These are phyloP conservation scores for Talaromyces sp. DNA, from an alignment of 2,329 filamentous ascomycete species.

Conservation along the genomic window DNA sequence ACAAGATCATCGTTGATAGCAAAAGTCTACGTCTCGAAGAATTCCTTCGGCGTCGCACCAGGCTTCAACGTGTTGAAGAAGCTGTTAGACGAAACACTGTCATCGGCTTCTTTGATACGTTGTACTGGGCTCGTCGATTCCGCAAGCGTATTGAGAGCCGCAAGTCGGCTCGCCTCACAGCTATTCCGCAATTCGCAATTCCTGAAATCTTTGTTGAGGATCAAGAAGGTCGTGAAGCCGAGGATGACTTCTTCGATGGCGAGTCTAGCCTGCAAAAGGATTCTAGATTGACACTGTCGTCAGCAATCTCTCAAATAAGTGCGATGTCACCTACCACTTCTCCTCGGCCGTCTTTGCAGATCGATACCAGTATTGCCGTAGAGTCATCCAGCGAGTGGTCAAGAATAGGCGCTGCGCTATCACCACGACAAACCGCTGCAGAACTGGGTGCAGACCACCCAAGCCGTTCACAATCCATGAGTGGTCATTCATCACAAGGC, in stretches of 20 bases:
- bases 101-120: slow-evolving; percentile 91
- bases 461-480: slow-evolving; percentile 4
- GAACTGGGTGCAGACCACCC: slow-evolving; percentile 5
- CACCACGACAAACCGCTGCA: slow-evolving; percentile 12
- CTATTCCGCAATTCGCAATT: slow-evolving; percentile 74
- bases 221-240: slow-evolving; percentile 51
- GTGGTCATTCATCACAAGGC: slow-evolving; percentile 23
- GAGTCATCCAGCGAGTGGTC: slow-evolving; percentile 17
- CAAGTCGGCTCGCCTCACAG: slow-evolving; percentile 71
- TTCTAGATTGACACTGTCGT: slow-evolving; percentile 22
- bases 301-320: slow-evolving; percentile 12
- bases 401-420: slow-evolving; percentile 17
- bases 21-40: slow-evolving; percentile 93
- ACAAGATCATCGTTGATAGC: slow-evolving; percentile 97
- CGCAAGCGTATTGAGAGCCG: slow-evolving; percentile 71
- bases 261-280: slow-evolving; percentile 28
- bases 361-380: slow-evolving; percentile 15
- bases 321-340: slow-evolving; percentile 9
- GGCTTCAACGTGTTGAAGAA: slow-evolving; percentile 91
- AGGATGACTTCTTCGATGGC: slow-evolving; percentile 8
- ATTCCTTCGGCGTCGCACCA: slow-evolving; percentile 83
- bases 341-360: slow-evolving; percentile 21
- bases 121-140: slow-evolving; percentile 82
- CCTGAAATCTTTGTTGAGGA: slow-evolving; percentile 91
- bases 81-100: slow-evolving; percentile 88